Percentiles rank a stretch among this genome's conserved stretches.
phyloP scores from a whole-genome alignment of 306 rosid species.

The Elaeagnus macrophylla region DNA sequence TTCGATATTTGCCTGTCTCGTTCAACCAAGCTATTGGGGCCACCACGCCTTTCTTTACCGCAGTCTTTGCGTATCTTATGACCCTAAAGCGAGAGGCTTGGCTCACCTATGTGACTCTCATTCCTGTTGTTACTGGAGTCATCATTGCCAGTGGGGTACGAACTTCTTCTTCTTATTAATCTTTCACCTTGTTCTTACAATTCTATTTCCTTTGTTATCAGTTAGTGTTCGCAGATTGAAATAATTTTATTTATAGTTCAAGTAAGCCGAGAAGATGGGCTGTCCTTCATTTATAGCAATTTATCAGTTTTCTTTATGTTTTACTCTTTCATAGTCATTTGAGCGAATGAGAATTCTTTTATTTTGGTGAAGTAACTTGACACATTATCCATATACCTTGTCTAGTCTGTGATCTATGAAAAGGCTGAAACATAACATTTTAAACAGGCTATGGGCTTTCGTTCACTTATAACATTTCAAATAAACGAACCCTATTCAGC shows the following conservation, averaged over 20 bases:
- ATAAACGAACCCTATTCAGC: background rate
- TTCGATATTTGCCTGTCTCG: conserved; percentile 80
- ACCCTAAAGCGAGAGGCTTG: conserved; percentile 90
- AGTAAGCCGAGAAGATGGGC: conserved; percentile 2
- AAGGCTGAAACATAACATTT: background rate
- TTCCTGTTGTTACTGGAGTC: conserved; percentile 95
- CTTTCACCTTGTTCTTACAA: background rate
- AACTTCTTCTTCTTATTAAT: background rate
- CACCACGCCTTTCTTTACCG: conserved; percentile 94
- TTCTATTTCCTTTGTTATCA: conserved; percentile 9
- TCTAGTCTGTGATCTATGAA: conserved; percentile 5
- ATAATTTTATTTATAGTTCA: background rate
- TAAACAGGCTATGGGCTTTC: background rate
- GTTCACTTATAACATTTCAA: too few relatives aligned
- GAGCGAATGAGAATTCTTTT: conserved; percentile 6
- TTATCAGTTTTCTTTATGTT: background rate
- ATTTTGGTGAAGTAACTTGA: background rate
- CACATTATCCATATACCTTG: background rate
- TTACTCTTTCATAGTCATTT: background rate
- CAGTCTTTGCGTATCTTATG: conserved; percentile 82
- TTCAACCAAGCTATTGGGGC: conserved; percentile 97
- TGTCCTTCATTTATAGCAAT: background rate
- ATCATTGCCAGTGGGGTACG: conserved; percentile 96
- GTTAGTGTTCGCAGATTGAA: background rate
- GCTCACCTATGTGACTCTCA: conserved; percentile 80